Percentiles rank a stretch among this genome's conserved stretches.
Conservation (phyloP, 176 grass and related monocot genomes). For the Secale cereale region DNA sequence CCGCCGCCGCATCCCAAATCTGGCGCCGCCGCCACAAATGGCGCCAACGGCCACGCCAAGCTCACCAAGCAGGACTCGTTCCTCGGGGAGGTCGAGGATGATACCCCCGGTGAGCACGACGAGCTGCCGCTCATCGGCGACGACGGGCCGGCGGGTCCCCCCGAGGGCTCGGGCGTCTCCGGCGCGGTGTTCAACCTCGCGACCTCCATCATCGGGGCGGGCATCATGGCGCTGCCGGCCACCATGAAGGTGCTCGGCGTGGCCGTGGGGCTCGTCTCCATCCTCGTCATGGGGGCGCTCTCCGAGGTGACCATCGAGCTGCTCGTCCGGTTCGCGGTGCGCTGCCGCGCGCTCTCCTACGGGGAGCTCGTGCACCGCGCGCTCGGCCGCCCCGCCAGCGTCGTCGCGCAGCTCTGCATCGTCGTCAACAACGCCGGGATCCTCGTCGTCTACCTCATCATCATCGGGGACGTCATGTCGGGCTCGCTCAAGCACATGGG, state of each 20-base stretch:
- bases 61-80: constrained; percentile 49
- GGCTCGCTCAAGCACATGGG: constrained; percentile 77
- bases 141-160: constrained; percentile 11
- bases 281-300: constrained; percentile 75
- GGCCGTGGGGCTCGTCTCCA: constrained; percentile 58
- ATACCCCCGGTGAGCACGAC: constrained; percentile 40
- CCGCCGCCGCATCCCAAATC: constrained; percentile 19
- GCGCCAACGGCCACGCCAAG: constrained; percentile 25
- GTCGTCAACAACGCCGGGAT: constrained; percentile 86
- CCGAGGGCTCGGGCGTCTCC: constrained; percentile 51
- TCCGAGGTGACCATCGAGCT: constrained; percentile 97
- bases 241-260: constrained; percentile 99
- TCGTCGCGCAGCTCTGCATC: constrained; percentile 78
- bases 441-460: constrained; percentile 90
- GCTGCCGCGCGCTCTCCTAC: constrained; percentile 73
- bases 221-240: constrained; percentile 96
- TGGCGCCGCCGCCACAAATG: neutral
- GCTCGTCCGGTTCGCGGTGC: constrained; percentile 70
- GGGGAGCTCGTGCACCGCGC: constrained; percentile 79
- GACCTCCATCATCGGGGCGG: constrained; percentile 94
- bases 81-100: constrained; percentile 36
- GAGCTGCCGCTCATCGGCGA: constrained; percentile 72
- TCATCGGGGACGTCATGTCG: constrained; percentile 97
- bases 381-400: constrained; percentile 61
- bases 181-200: constrained; percentile 94